phyloP scores from a whole-genome alignment of 345 rosid genomes.

The Microthlaspi erraticum region DNA sequence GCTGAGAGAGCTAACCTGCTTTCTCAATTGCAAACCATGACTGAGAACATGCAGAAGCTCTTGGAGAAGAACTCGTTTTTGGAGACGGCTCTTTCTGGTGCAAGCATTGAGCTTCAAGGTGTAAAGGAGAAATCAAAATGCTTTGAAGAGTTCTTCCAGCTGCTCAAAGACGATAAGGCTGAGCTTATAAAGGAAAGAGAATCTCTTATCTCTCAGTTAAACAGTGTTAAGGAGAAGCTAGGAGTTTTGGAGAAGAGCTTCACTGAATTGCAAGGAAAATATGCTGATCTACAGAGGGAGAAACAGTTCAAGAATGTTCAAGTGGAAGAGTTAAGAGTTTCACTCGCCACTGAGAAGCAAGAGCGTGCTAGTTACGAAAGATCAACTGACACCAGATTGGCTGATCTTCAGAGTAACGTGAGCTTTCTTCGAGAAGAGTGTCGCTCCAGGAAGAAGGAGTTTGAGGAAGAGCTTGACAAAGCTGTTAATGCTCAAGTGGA shows the following conservation, averaged over 20 bases:
- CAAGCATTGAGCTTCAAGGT: slow-evolving; percentile 79
- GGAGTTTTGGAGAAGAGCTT: slow-evolving; percentile 68
- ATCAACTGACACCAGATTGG: slow-evolving; percentile 72
- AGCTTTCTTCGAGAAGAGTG: slow-evolving; percentile 72
- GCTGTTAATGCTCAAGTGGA: slow-evolving; percentile 81
- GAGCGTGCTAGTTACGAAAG: slow-evolving; percentile 63
- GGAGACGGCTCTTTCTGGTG: slow-evolving; percentile 66
- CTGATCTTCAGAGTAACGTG: slow-evolving; percentile 70
- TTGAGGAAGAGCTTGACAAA: slow-evolving; percentile 90
- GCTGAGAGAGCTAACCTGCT: slow-evolving; percentile 77
- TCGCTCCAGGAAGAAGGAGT: slow-evolving; percentile 69
- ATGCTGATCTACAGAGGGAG: slow-evolving; percentile 68
- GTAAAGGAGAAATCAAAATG: slow-evolving; percentile 65
- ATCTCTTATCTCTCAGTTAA: slow-evolving; percentile 60
- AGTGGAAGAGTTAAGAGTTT: slow-evolving; percentile 70
- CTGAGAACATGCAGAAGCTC: slow-evolving; percentile 77
- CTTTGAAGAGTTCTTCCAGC: slow-evolving; percentile 71
- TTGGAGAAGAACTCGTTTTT: slow-evolving; percentile 61
- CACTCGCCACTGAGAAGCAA: slow-evolving; percentile 67
- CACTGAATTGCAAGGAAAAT: slow-evolving; percentile 66
- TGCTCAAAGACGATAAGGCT: slow-evolving; percentile 77
- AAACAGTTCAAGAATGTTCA: slow-evolving; percentile 61
- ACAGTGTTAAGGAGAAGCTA: slow-evolving; percentile 63
- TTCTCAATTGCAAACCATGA: slow-evolving; percentile 76
- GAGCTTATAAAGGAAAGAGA: slow-evolving; percentile 60